Evolutionary conservation across 2,329 filamentous ascomycete genomes (phyloP), one percentile per base, ranked within the genome.

Genomic region (Cryoendolithus antarcticus): DNA sequence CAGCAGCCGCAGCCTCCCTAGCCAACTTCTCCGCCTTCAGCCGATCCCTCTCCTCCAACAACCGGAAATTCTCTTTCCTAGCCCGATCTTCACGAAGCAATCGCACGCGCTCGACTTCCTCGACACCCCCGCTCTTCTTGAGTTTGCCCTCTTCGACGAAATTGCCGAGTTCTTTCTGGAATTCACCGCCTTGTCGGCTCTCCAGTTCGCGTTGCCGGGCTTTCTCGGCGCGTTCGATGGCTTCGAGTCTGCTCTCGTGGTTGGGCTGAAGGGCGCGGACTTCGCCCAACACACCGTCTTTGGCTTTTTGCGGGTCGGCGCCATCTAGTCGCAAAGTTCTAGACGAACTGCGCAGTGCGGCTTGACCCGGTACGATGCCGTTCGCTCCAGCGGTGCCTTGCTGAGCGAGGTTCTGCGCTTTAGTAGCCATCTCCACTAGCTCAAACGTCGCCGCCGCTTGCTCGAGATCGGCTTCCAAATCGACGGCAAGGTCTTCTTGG

Each of bases 221-320:
- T 64, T 88, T 91, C 64, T 96, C 91, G 0, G 91, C 91, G n/a
- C 91, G 78, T 60, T 96, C 88, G 49, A 98, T 98, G 29, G 91
- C 91, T 62, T 96, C 91, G 0, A 98, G 70, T 29, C 91, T 75
- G 50, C 84, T 78, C 60, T 95, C 86, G 59, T 98, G 91, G 55
- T 98, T 96, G 1, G 89, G 88, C 56, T 91, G 84, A 34, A 98
- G 67, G 3, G 91, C 91, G 32, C 91, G 78, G 33, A 98, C 89
- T 65, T 96, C 91, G 34, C 86, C 88, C 2, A 98, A 69, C 12
- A 98, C 80, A 24, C 81, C 84, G 56, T 95, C 89, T 60, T 95
- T 94, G 38, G 86, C 91, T 44, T 82, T 79, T 43, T 67, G 73
- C 5, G 83, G 88, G 60, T 96, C 82, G 15, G 75, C 59, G 4